These are phyloP conservation scores for Elsinoe necatrix DNA, from an alignment of 2,329 filamentous ascomycete genomes.

Conservation along the genomic window DNA sequence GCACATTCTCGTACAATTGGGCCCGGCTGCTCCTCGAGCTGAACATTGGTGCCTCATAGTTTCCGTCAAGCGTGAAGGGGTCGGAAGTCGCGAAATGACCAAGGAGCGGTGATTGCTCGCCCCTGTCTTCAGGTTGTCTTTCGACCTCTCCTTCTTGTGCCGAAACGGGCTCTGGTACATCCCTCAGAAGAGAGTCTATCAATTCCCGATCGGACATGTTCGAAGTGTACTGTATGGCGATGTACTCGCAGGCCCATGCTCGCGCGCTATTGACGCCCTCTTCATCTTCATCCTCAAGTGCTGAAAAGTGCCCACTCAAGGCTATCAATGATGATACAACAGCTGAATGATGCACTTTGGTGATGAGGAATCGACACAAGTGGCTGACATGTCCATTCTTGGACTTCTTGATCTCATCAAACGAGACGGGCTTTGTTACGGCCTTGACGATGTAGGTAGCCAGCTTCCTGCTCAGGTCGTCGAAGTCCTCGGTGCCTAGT, in stretches of 20 bases:
- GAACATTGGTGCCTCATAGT: not conserved
- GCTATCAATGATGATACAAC: conserved; percentile 69
- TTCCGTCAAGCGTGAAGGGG: not conserved
- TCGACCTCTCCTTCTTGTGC: not conserved
- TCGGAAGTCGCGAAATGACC: not conserved
- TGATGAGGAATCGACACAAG: conserved; percentile 57
- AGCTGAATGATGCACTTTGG: conserved; percentile 57
- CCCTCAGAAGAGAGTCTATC: conserved; percentile 65
- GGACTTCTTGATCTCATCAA: conserved; percentile 64
- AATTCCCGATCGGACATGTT: conserved; percentile 63
- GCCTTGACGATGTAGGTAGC: conserved; percentile 56
- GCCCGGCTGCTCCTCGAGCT: not conserved
- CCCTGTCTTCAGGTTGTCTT: not conserved
- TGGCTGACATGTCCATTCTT: conserved; percentile 47
- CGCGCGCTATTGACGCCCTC: conserved; percentile 59
- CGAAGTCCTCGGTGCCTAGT: conserved; percentile 50
- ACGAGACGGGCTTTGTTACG: conserved; percentile 57
- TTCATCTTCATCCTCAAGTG: conserved; percentile 51
- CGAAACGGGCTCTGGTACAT: conserved; percentile 45
- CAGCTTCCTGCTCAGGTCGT: conserved; percentile 58
- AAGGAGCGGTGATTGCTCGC: conserved; percentile 7
- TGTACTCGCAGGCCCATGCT: conserved; percentile 68
- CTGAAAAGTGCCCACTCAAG: conserved; percentile 64
- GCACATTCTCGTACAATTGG: conserved; percentile 63
- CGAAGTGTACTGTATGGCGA: conserved; percentile 69